Conservation (phyloP, 257 asterid species). For the Agastache rugosa region DNA sequence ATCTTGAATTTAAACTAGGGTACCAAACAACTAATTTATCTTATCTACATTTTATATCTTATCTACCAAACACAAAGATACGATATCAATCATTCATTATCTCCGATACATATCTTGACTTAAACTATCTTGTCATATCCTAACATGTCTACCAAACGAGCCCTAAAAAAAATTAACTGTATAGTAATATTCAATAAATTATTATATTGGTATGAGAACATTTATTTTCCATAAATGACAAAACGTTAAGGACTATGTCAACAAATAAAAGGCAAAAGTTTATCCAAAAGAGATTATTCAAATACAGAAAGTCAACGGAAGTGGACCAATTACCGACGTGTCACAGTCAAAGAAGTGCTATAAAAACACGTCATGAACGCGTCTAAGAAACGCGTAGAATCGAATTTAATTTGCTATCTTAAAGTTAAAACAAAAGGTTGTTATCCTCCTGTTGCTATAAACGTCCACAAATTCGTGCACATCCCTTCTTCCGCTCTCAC, state of each 20-base stretch:
- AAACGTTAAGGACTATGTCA: too few relatives aligned
- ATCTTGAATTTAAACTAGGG: too few relatives aligned
- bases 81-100: too few relatives aligned
- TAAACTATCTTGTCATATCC: too few relatives aligned
- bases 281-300: not conserved
- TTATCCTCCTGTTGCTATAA: constrained; percentile 21
- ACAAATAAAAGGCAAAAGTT: not conserved
- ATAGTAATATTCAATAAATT: too few relatives aligned
- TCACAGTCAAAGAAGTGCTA: not conserved
- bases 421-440: not conserved
- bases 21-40: too few relatives aligned
- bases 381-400: constrained; percentile 64
- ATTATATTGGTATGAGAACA: too few relatives aligned
- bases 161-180: too few relatives aligned
- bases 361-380: constrained; percentile 58
- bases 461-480: constrained; percentile 14
- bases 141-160: too few relatives aligned
- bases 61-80: too few relatives aligned
- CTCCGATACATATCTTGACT: too few relatives aligned
- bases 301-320: not conserved
- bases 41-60: too few relatives aligned
- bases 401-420: constrained; percentile 4
- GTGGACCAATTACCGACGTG: constrained; percentile 9
- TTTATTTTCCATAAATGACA: not conserved
- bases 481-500: constrained; percentile 25